A percentile compares a stretch with the other conserved stretches of the same genome.
Conservation (phyloP, 257 asterid genomes). For the Catharanthus roseus region DNA sequence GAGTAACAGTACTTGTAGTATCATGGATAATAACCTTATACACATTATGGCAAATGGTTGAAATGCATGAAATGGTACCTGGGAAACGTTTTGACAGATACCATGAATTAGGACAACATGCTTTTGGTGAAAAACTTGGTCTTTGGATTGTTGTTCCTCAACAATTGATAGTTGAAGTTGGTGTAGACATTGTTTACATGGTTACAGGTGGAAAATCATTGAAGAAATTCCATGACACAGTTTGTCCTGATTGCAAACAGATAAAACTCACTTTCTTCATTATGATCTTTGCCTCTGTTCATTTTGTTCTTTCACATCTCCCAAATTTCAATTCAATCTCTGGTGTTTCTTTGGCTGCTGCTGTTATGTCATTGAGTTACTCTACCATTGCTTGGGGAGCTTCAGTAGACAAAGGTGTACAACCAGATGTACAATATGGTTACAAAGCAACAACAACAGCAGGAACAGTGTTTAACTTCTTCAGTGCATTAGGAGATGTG, state of each 20-base stretch:
- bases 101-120: slow-evolving; percentile 87
- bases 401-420: slow-evolving; percentile 60
- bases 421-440: slow-evolving; percentile 53
- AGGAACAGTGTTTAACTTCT: slow-evolving; percentile 71
- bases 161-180: slow-evolving; percentile 74
- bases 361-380: slow-evolving; percentile 90
- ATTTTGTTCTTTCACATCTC: slow-evolving; percentile 86
- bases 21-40: slow-evolving; percentile 80
- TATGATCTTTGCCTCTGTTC: slow-evolving; percentile 89
- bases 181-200: slow-evolving; percentile 87
- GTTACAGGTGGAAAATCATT: slow-evolving; percentile 85
- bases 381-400: slow-evolving; percentile 95
- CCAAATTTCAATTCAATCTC: slow-evolving; percentile 92
- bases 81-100: slow-evolving; percentile 91
- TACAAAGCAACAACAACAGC: slow-evolving; percentile 44
- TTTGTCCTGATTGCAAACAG: slow-evolving; percentile 36
- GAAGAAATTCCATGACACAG: slow-evolving; percentile 54
- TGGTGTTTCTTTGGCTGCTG: slow-evolving; percentile 86
- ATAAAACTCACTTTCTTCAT: slow-evolving; percentile 70
- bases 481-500: slow-evolving; percentile 72
- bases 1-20: slow-evolving; percentile 65
- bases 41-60: slow-evolving; percentile 96
- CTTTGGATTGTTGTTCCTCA: slow-evolving; percentile 89
- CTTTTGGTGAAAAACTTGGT: slow-evolving; percentile 86
- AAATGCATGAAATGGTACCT: slow-evolving; percentile 95